Base-by-base conservation (phyloP, 1,284 basidiomycete species). In the Malassezia restricta region DNA sequence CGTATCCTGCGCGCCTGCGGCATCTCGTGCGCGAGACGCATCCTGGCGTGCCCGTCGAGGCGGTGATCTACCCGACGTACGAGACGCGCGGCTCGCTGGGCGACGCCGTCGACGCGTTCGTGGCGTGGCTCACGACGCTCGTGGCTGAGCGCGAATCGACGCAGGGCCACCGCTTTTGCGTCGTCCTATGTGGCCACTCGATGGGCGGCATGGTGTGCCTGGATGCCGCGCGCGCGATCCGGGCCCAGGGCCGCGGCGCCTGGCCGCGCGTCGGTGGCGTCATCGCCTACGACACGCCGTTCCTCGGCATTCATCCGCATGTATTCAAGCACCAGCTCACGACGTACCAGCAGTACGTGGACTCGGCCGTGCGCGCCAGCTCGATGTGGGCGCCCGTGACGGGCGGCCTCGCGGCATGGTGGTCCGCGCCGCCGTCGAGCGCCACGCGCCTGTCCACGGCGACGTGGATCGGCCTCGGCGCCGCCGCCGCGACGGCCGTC, bases 141-240 rank as follows among this genome's bases (percentile, higher is more conserved):
- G 87, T 85, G 65, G 88, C 89, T 42, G 83, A 87, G 57, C 75
- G 92, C 71, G 89, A 91, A 66, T 68, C 47, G 58, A 85, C 85
- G 8, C 11, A n/a, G 14, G 33, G 3, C 8, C n/a, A 3, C 14
- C 40, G 15, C 6, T 47, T 27, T 32, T 4, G 17, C 8, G 20
- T 95, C 43, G 82, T 91, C 3, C 78, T 95, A 1, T 89, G 88
- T 66, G 90, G 90, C 3, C 91, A 95, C 72, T 91, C 64, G 12
- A 73, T 73, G 71, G 71, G 71, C 32, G 71, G 71, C 6, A 53
- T 73, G 9, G 79, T 95, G 0, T 84, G 85, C 27, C 86, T 88
- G 2, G 90, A 95, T 64, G 81, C 86, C 1, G 76, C 89, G 20
- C 75, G 85, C 1, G 46, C 56, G 0, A 56, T 66, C 37, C 51